phyloP scores from a whole-genome alignment of 805 yeast genomes.

The Millerago galiae region DNA sequence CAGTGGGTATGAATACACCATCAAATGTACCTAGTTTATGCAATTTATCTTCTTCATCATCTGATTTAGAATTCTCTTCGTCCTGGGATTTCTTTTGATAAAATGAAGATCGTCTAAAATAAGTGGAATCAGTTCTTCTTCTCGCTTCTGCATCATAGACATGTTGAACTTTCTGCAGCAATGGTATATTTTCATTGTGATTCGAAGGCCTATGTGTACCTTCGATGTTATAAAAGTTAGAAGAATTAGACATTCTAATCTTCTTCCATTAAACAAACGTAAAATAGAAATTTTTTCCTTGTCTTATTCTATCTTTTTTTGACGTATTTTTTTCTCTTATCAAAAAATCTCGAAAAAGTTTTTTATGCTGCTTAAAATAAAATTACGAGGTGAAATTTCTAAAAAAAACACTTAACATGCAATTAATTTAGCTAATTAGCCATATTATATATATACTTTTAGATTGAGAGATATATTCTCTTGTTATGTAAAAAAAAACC shows the following conservation, averaged over 20 bases:
- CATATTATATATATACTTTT: no score
- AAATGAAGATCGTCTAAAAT: constrained; percentile 23
- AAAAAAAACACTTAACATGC: no score
- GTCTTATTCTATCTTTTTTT: not conserved
- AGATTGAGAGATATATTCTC: no score
- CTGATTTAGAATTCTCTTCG: constrained; percentile 1
- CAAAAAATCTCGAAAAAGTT: not conserved
- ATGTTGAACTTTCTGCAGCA: constrained; percentile 11
- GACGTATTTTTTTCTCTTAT: not conserved
- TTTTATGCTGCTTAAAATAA: no score
- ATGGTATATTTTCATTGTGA: constrained; percentile 15
- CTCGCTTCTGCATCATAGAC: constrained; percentile 2
- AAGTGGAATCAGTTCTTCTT: constrained; percentile 10
- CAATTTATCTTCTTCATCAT: constrained; percentile 27
- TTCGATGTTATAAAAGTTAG: constrained; percentile 28
- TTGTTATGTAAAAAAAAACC: no score
- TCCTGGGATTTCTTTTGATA: not conserved
- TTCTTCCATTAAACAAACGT: not conserved
- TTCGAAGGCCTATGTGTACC: constrained; percentile 27
- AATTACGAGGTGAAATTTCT: no score
- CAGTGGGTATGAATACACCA: constrained; percentile 92
- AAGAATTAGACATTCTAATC: constrained; percentile 5
- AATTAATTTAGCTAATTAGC: no score
- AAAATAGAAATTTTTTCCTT: not conserved
- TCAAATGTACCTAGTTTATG: constrained; percentile 70